Percentiles rank a stretch among this genome's conserved stretches.
Evolutionary conservation across 2,329 filamentous ascomycete genomes (phyloP).

Genomic region (Exophiala xenobiotica): DNA sequence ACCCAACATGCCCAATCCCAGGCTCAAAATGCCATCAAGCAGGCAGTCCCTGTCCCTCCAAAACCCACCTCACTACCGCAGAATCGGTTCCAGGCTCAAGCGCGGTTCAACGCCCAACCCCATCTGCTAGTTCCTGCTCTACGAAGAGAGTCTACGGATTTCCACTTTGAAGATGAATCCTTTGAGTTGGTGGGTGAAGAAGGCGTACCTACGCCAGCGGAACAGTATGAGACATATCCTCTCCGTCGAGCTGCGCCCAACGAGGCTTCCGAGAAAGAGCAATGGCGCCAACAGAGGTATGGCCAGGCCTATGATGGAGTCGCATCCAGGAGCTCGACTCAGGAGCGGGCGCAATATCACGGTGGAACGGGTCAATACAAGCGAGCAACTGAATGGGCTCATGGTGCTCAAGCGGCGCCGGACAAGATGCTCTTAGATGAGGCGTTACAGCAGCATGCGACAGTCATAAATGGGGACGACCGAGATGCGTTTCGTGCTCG

Average conservation of each 20-base stretch:
- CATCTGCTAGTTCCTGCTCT: conserved; percentile 7
- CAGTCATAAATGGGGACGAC: conserved; percentile 23
- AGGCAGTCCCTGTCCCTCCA: background rate
- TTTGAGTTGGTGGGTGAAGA: conserved; percentile 44
- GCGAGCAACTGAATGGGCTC: conserved; percentile 4
- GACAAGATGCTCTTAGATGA: conserved; percentile 11
- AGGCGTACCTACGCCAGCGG: conserved; percentile 29
- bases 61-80: conserved; percentile 7
- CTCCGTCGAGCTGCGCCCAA: conserved; percentile 8
- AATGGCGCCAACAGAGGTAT: conserved; percentile 31
- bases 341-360: conserved; percentile 2
- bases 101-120: conserved; percentile 6
- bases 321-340: background rate
- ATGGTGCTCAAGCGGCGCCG: conserved; percentile 9
- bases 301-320: conserved; percentile 15
- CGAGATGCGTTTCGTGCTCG: conserved; percentile 31
- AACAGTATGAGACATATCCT: conserved; percentile 26
- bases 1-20: conserved; percentile 36
- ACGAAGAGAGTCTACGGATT: conserved; percentile 31
- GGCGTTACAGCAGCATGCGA: background rate
- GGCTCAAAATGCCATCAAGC: conserved; percentile 5
- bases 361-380: background rate
- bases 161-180: conserved; percentile 41
- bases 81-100: conserved; percentile 13
- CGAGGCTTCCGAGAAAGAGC: conserved; percentile 29